Evolutionary conservation across 2,329 filamentous ascomycete genomes (phyloP), one percentile per base, ranked within the genome.

Genomic region (Eutypa lata): DNA sequence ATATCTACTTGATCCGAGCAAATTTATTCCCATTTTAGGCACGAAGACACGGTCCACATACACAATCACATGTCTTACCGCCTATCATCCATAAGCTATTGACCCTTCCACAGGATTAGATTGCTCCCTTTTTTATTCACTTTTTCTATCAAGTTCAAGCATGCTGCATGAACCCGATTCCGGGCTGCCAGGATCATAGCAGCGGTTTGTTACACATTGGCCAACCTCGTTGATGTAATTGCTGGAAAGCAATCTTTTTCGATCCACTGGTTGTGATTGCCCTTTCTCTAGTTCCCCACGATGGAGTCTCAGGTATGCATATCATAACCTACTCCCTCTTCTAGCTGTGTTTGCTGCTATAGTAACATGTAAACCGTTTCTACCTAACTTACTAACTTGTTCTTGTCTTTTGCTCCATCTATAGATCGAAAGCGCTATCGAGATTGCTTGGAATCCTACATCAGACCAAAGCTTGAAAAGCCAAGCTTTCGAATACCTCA

Each of bases 361-460:
- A 61, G 54, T 49, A 46, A 49, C 21, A 44, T 44, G 19, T n/a
- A 5, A n/a, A 45, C 28, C 52, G 51, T 57, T 46, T 38, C 19
- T 19, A 42, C 42, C 38, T 7, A 11, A 1, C 45, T n/a, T 37
- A 35, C 38, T 37, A 28, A 55, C 55, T n/a, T n/a, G 47, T 57
- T 63, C 22, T 61, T 57, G 31, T 24, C 13, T 5, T 18, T 18
- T 55, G 47, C 42, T 47, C 48, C 51, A 48, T 22, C 42, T 47
- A 16, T 67, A 97, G 90, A 87, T 97, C 72, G 89, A 94, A 76
- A 93, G 90, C 76, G 94, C 94, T 73, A 94, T 97, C 76, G 86
- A 94, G 73, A 95, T 97, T 76, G 90, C 91, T 73, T 94, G 87
- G 77, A 87, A 93, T 73, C 90, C 90, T 54, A 75, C 81, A 65